These are phyloP conservation scores for Karstenula rhodostoma DNA, from an alignment of 2,329 filamentous ascomycete genomes.

Conservation along the genomic window DNA sequence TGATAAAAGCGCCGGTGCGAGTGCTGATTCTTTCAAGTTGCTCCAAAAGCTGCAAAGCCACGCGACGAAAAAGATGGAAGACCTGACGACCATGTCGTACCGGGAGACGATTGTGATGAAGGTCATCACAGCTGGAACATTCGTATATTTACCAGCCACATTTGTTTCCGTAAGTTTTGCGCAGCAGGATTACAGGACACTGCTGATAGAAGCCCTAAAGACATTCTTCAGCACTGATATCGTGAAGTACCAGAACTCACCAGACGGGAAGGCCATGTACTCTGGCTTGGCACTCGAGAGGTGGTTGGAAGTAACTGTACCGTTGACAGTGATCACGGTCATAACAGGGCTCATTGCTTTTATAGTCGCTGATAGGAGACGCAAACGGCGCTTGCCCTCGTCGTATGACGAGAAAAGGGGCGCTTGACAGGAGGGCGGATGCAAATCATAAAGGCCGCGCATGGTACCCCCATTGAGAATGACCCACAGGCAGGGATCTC, in stretches of 20 bases:
- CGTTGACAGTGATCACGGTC: neutral
- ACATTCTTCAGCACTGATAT: conserved; percentile 54
- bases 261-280: neutral
- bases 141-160: conserved; percentile 38
- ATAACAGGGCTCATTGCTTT: neutral
- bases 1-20: conserved; percentile 31
- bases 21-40: conserved; percentile 40
- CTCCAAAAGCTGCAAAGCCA: conserved; percentile 37
- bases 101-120: conserved; percentile 38
- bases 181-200: neutral
- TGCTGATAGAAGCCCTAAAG: conserved; percentile 20
- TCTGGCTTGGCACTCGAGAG: neutral
- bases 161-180: conserved; percentile 36
- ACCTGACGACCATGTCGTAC: conserved; percentile 31
- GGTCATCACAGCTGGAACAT: conserved; percentile 35
- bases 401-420: neutral
- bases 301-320: neutral
- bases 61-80: conserved; percentile 30
- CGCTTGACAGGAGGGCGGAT: too few relatives aligned
- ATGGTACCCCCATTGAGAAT: conserved; percentile 80
- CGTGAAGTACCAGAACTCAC: conserved; percentile 42
- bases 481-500: conserved; percentile 97
- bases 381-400: neutral
- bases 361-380: neutral
- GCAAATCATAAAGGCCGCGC: too few relatives aligned